phyloP scores from a whole-genome alignment of 345 rosid species.

The Gynandropsis gynandra region DNA sequence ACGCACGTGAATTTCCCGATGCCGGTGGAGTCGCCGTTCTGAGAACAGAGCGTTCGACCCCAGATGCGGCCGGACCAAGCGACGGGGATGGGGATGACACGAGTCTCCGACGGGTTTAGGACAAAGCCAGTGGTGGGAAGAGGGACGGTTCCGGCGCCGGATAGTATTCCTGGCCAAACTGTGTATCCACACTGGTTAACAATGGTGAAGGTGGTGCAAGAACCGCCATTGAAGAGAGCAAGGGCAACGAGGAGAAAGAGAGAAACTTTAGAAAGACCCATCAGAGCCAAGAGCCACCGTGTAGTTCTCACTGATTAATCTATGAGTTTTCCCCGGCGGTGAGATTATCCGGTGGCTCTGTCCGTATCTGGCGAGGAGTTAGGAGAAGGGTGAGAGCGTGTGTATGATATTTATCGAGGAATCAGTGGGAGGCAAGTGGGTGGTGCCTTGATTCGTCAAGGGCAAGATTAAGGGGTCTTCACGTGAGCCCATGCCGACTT shows the following conservation, averaged over 20 bases:
- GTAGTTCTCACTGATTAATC: background rate
- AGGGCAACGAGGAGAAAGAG: slow-evolving; percentile 16
- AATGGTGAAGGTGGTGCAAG: slow-evolving; percentile 37
- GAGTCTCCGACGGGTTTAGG: slow-evolving; percentile 37
- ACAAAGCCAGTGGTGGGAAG: slow-evolving; percentile 52
- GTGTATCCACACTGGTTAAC: slow-evolving; percentile 51
- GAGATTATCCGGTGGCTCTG: slow-evolving; percentile 21
- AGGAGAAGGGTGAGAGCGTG: too few species aligned
- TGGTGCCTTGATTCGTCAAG: too few species aligned
- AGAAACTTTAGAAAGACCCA: slow-evolving; percentile 22
- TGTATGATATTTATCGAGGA: too few species aligned
- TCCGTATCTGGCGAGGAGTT: background rate
- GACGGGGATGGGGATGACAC: slow-evolving; percentile 31
- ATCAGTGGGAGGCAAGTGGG: too few species aligned
- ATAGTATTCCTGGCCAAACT: slow-evolving; percentile 64
- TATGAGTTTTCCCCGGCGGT: slow-evolving; percentile 12
- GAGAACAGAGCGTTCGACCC: slow-evolving; percentile 57
- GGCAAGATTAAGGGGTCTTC: too few species aligned
- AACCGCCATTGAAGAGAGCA: slow-evolving; percentile 4
- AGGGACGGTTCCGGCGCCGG: slow-evolving; percentile 47
- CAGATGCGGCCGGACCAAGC: slow-evolving; percentile 71
- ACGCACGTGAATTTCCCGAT: slow-evolving; percentile 53
- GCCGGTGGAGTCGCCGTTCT: slow-evolving; percentile 36
- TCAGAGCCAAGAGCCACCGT: slow-evolving; percentile 24
- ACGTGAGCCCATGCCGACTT: too few species aligned